Percentiles rank a stretch among this genome's conserved stretches.
Conservation (phyloP, 192 early-diverging fungal species). For the Lobosporangium transversale region DNA sequence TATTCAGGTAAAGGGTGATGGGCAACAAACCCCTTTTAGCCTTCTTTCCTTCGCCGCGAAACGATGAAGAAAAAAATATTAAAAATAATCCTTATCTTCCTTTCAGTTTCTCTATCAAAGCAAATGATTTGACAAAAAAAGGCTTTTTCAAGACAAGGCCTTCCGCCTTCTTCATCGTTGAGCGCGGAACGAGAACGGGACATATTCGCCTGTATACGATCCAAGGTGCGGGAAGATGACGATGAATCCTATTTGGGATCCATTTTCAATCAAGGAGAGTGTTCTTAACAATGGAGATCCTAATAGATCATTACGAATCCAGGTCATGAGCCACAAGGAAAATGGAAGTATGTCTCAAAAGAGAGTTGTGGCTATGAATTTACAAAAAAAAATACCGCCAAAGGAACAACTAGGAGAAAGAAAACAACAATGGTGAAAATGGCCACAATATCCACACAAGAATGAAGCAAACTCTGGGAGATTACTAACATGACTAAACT, state of each 20-base stretch:
- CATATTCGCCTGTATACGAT: conserved; percentile 51
- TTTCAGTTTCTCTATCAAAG: conserved; percentile 50
- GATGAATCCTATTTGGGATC: conserved; percentile 37
- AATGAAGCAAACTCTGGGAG: no score
- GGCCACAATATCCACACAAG: no score
- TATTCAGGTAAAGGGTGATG: no score
- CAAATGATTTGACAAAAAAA: conserved; percentile 42
- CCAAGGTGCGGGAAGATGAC: conserved; percentile 4
- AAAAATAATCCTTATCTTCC: not conserved
- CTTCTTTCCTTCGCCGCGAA: no score
- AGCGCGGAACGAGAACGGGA: conserved; percentile 50
- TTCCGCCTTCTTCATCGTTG: conserved; percentile 43
- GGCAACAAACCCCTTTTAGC: no score
- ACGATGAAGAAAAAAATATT: no score
- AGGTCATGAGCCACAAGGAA: conserved; percentile 42
- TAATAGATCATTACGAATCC: conserved; percentile 24
- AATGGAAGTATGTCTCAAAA: conserved; percentile 37
- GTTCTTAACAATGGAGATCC: conserved; percentile 48
- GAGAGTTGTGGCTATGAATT: no score
- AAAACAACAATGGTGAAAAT: no score
- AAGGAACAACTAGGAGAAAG: no score
- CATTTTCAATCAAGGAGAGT: conserved; percentile 38
- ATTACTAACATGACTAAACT: not conserved
- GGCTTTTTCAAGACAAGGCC: conserved; percentile 39
- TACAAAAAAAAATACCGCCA: no score